A percentile compares a stretch with the other conserved stretches of the same genome.
Evolutionary conservation across 1,284 basidiomycete species (phyloP).

Genomic region (Irpex sp.): DNA sequence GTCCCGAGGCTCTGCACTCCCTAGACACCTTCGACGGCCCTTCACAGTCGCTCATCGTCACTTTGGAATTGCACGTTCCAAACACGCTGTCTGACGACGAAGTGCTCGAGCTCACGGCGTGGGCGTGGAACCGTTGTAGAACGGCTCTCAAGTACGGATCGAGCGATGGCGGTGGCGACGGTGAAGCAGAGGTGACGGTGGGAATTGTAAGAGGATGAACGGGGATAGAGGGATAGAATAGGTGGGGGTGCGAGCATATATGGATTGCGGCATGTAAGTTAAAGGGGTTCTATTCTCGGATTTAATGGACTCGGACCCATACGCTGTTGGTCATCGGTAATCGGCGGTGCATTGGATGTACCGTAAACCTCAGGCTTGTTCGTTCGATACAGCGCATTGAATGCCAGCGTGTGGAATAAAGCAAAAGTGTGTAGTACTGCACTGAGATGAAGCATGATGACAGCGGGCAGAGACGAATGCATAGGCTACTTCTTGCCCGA

Average conservation of each 20-base stretch:
- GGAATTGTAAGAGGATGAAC: slow-evolving; percentile 36
- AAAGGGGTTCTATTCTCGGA: background rate
- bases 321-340: slow-evolving; percentile 2
- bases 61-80: slow-evolving; percentile 75
- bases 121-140: slow-evolving; percentile 66
- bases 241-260: background rate
- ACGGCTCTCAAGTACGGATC: slow-evolving; percentile 31
- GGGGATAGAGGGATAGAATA: background rate
- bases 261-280: background rate
- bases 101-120: slow-evolving; percentile 65
- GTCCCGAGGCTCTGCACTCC: slow-evolving; percentile 20
- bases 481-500: slow-evolving; percentile 13
- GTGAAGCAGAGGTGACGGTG: slow-evolving; percentile 44
- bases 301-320: background rate
- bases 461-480: background rate
- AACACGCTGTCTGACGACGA: slow-evolving; percentile 70
- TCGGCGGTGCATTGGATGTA: background rate
- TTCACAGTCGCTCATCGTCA: slow-evolving; percentile 65
- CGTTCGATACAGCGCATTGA: background rate
- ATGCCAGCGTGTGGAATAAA: too few species aligned
- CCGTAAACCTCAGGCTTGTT: background rate
- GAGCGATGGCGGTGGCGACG: slow-evolving; percentile 27
- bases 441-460: background rate
- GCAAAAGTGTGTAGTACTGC: too few species aligned
- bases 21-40: slow-evolving; percentile 16